Base-by-base conservation (phyloP, 202 grass and related monocot species). In the Thinopyrum obtusiflorum region DNA sequence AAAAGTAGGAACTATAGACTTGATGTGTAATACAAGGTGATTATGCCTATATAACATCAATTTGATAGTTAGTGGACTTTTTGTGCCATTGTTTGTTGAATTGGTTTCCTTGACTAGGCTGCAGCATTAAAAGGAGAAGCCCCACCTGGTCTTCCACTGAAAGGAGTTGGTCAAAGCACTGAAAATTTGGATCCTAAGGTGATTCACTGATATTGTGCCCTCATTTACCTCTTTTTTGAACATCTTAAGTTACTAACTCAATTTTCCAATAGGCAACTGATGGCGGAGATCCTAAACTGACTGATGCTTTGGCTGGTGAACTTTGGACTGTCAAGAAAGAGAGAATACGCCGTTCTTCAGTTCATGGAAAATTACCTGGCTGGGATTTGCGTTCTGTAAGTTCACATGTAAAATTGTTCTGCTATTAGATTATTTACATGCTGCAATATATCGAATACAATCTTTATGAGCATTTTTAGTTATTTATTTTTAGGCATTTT, bases 371-470 rank as follows among this genome's bases (percentile, higher is more conserved):
- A 88, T 99, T 80, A 91, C 92, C 92, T 86, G 89, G 93, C 83
- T 99, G 97, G 97, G 93, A 99, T 67, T 85, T 99, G 76, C 89
- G 93, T 78, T 99, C 97, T 89, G 97, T 99, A 94, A 97, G 93
- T 77, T 21, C 72, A 65, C 59, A 53, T 68, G 13, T 7, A 27
- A 68, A 69, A 26, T 1, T 49, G 33, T 62, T 87, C 25, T 63
- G 33, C 49, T 76, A 63, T 68, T 80, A 37, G 37, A 37, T 86
- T 82, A 65, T 62, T 80, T 65, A 35, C 27, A 77, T 31, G 28
- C 7, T 77, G 47, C 27, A 31, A 18, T 64, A 78, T 28, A 27
- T 62, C 26, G 11, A 14, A 65, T 73, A 73, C 33, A 51, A 24
- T 4, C 59, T 20, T 26, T 53, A 27, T 84, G 9, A 77, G 6